Percentiles rank a stretch among this genome's conserved stretches.
Conservation (phyloP, 805 yeast genomes). For the Priceomyces melissophilus region DNA sequence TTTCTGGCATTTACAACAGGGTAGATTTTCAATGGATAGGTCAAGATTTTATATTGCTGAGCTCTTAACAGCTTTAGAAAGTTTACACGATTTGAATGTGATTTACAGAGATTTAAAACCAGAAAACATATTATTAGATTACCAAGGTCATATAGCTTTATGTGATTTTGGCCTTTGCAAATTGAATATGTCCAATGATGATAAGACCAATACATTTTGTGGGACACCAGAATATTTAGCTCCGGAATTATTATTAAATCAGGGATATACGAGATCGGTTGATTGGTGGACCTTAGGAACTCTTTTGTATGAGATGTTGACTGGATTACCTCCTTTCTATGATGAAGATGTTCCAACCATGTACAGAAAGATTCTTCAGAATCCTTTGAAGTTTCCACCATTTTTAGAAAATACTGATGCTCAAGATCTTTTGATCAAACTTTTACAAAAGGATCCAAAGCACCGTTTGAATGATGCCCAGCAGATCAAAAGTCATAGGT, state of each 20-base stretch:
- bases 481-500: conserved; percentile 79
- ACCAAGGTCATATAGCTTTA: conserved; percentile 95
- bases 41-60: conserved; percentile 94
- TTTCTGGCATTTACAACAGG: conserved; percentile 89
- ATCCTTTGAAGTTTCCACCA: conserved; percentile 84
- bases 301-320: conserved; percentile 89
- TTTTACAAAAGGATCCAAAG: conserved; percentile 82
- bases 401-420: conserved; percentile 81
- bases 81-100: conserved; percentile 85
- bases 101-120: conserved; percentile 96
- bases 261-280: conserved; percentile 92
- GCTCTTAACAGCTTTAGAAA: conserved; percentile 86
- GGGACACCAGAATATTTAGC: conserved; percentile 98
- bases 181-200: conserved; percentile 87
- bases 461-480: conserved; percentile 78
- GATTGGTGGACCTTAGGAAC: conserved; percentile 99
- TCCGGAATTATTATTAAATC: conserved; percentile 86
- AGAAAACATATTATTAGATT: conserved; percentile 88
- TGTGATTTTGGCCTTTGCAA: conserved; percentile 98
- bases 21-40: conserved; percentile 83
- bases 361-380: conserved; percentile 91
- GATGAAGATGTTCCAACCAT: conserved; percentile 90
- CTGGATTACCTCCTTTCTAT: conserved; percentile 95
- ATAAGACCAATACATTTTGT: conserved; percentile 88
- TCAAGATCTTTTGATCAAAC: conserved; percentile 67